phyloP scores from a whole-genome alignment of 2,329 filamentous ascomycete genomes.

The Zymoseptoria ardabiliae region DNA sequence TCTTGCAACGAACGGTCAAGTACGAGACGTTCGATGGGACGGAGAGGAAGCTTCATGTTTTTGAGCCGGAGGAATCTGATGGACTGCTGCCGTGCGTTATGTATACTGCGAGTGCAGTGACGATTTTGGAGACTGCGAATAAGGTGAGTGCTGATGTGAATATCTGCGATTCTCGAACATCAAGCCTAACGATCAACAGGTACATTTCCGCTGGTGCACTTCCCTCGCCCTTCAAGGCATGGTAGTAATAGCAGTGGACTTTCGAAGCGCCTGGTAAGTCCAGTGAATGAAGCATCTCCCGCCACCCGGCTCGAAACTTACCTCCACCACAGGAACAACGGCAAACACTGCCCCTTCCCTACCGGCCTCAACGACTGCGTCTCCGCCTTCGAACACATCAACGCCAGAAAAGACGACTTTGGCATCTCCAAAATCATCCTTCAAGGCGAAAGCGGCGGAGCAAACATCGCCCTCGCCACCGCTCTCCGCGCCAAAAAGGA shows the following conservation, averaged over 20 bases:
- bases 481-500: constrained; percentile 24
- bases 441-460: constrained; percentile 28
- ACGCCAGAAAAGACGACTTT: constrained; percentile 16
- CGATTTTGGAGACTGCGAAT: constrained; percentile 14
- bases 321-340: constrained; percentile 1
- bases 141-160: constrained; percentile 1
- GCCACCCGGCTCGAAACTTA: background rate
- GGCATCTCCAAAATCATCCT: constrained; percentile 23
- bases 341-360: constrained; percentile 23
- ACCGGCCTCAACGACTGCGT: constrained; percentile 26
- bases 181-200: constrained; percentile 7
- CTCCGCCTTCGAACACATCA: constrained; percentile 20
- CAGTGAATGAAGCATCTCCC: background rate
- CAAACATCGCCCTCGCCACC: constrained; percentile 24
- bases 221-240: constrained; percentile 21
- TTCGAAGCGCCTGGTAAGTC: constrained; percentile 25
- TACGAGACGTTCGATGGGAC: constrained; percentile 19
- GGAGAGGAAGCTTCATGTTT: constrained; percentile 19
- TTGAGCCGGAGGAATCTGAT: constrained; percentile 7
- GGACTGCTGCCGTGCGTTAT: constrained; percentile 16
- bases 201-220: constrained; percentile 23
- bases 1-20: constrained; percentile 9
- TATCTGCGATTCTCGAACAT: background rate
- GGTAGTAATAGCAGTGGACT: constrained; percentile 25
- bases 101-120: constrained; percentile 28